phyloP scores from a whole-genome alignment of 176 grass and related monocot genomes.

The Aegilops tauschii region DNA sequence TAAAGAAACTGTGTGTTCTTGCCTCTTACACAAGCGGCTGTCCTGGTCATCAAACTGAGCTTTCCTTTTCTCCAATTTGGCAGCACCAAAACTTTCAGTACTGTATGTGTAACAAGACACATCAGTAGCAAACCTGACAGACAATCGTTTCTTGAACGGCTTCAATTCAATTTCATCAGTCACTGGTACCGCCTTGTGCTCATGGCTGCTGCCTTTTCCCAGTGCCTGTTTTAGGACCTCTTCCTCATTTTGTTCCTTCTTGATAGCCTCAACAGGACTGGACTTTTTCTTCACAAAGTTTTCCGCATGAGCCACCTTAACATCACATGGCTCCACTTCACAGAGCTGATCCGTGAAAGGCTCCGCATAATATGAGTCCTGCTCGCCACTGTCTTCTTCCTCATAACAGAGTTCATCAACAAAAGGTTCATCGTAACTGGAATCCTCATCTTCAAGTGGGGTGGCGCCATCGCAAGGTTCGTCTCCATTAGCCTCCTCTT shows the following conservation, averaged over 20 bases:
- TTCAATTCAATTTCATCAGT: constrained; percentile 12
- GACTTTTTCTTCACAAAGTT: neutral
- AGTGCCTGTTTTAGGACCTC: neutral
- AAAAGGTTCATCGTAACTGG: constrained; percentile 29
- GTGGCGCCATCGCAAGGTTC: neutral
- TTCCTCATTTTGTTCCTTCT: neutral
- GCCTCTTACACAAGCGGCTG: constrained; percentile 28
- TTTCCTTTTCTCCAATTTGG: constrained; percentile 51
- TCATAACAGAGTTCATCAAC: constrained; percentile 7
- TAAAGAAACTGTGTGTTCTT: constrained; percentile 10
- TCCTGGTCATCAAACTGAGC: constrained; percentile 40
- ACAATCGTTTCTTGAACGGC: constrained; percentile 35
- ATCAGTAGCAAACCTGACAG: constrained; percentile 42
- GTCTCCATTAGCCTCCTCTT: constrained; percentile 12
- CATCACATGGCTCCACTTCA: constrained; percentile 16
- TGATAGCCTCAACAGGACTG: neutral
- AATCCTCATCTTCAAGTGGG: constrained; percentile 11
- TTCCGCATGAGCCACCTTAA: neutral
- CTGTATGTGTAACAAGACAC: constrained; percentile 32
- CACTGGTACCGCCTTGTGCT: neutral
- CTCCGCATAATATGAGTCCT: neutral
- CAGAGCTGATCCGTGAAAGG: neutral
- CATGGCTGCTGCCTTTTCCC: neutral
- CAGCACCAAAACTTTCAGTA: constrained; percentile 34
- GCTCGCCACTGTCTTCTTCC: constrained; percentile 2